Percentiles rank a stretch among this genome's conserved stretches.
Conservation (phyloP, 2,329 filamentous ascomycete genomes). For the Ophiosphaerella herpotricha region DNA sequence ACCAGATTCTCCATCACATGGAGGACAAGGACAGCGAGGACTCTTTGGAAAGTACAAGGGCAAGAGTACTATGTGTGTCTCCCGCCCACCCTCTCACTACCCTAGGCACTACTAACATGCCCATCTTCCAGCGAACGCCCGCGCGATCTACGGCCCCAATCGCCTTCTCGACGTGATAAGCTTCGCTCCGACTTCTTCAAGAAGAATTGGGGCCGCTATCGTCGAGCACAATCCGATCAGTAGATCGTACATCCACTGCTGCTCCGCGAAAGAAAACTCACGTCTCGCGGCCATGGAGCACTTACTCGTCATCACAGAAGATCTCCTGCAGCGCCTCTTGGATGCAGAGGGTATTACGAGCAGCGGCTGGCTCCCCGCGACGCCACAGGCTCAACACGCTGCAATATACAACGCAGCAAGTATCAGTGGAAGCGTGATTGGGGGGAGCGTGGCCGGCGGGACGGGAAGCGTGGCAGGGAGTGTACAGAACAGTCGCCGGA, state of each 20-base stretch:
- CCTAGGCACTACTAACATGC: not conserved
- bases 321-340: conserved; percentile 38
- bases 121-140: conserved; percentile 33
- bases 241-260: conserved; percentile 43
- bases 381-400: conserved; percentile 40
- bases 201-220: conserved; percentile 42
- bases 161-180: conserved; percentile 44
- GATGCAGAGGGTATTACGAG: conserved; percentile 41
- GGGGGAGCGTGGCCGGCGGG: not conserved
- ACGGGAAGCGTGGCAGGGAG: conserved; percentile 15
- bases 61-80: conserved; percentile 37
- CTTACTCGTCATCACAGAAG: conserved; percentile 43
- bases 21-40: conserved; percentile 41
- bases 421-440: conserved; percentile 5
- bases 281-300: conserved; percentile 40
- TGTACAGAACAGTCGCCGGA: conserved; percentile 24
- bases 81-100: not conserved
- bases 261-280: conserved; percentile 37
- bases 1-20: conserved; percentile 40
- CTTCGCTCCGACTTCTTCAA: conserved; percentile 39
- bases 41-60: conserved; percentile 38
- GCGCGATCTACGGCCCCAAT: conserved; percentile 42
- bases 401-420: conserved; percentile 26
- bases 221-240: conserved; percentile 43
- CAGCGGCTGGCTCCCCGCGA: conserved; percentile 42